A percentile compares a stretch with the other conserved stretches of the same genome.
Evolutionary conservation across 2,329 filamentous ascomycete species (phyloP).

Genomic region (Phaeosphaeria sp.): DNA sequence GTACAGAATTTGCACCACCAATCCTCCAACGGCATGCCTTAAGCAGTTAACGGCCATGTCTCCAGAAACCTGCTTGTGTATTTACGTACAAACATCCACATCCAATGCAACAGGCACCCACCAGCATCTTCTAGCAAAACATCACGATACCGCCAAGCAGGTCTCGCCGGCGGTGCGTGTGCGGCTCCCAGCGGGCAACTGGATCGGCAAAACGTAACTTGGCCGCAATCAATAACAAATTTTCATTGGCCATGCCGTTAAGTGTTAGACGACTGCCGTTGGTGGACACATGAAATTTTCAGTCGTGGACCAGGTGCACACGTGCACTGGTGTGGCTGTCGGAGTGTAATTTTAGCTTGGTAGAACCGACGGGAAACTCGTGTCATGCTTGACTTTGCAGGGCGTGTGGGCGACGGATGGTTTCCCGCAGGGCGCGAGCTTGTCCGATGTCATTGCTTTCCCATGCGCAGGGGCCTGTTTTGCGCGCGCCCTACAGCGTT

Average conservation of each 20-base stretch:
- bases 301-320: background rate
- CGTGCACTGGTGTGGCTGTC: slow-evolving; percentile 4
- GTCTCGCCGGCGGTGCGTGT: background rate
- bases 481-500: slow-evolving; percentile 10
- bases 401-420: slow-evolving; percentile 8
- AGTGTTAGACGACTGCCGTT: slow-evolving; percentile 19
- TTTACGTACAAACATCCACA: slow-evolving; percentile 35
- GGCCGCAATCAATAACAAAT: slow-evolving; percentile 9
- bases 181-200: background rate
- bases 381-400: slow-evolving; percentile 3
- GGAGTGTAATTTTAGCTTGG: background rate
- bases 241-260: slow-evolving; percentile 16
- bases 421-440: slow-evolving; percentile 3
- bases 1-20: slow-evolving; percentile 11
- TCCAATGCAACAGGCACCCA: slow-evolving; percentile 9
- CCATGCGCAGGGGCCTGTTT: background rate
- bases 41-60: slow-evolving; percentile 24
- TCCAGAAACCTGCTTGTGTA: slow-evolving; percentile 1
- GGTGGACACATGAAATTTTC: slow-evolving; percentile 13
- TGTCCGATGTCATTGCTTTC: background rate
- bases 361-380: slow-evolving; percentile 17
- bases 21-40: slow-evolving; percentile 26
- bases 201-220: slow-evolving; percentile 5
- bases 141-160: background rate
- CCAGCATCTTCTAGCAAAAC: slow-evolving; percentile 5